These are phyloP conservation scores for Talaromyces sp. DNA, from an alignment of 2,329 filamentous ascomycete species.

Conservation along the genomic window DNA sequence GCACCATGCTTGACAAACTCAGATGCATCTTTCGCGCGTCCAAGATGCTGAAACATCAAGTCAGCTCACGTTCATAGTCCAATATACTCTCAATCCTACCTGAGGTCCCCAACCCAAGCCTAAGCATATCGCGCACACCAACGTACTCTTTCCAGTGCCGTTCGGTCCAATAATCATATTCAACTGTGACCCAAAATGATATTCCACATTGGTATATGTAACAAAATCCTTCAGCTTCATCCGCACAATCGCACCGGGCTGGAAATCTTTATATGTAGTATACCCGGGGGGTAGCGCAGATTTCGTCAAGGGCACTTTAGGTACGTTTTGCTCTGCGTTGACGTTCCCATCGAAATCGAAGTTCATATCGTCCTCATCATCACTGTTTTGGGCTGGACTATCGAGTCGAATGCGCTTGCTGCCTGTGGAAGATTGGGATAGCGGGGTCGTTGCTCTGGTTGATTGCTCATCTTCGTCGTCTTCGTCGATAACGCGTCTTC, in stretches of 20 bases:
- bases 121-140: constrained; percentile 94
- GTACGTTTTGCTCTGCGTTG: neutral
- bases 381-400: constrained; percentile 23
- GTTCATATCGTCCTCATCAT: constrained; percentile 22
- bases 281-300: constrained; percentile 11
- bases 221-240: constrained; percentile 88
- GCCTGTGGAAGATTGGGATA: constrained; percentile 27
- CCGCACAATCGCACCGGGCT: constrained; percentile 79
- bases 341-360: constrained; percentile 14
- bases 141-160: constrained; percentile 93
- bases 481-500: constrained; percentile 24
- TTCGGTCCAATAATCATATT: constrained; percentile 99
- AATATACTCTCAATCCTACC: constrained; percentile 35
- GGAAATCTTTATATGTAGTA: constrained; percentile 18
- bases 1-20: constrained; percentile 93
- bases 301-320: constrained; percentile 5
- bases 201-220: constrained; percentile 89
- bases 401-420: constrained; percentile 34
- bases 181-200: constrained; percentile 82
- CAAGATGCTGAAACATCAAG: constrained; percentile 59
- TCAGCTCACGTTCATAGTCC: neutral
- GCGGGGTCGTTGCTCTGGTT: constrained; percentile 22
- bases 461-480: constrained; percentile 27
- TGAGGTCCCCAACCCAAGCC: constrained; percentile 79
- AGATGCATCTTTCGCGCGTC: constrained; percentile 76